Conservation (phyloP, 495 filamentous ascomycete species). For the Penicillium cataractarum region DNA sequence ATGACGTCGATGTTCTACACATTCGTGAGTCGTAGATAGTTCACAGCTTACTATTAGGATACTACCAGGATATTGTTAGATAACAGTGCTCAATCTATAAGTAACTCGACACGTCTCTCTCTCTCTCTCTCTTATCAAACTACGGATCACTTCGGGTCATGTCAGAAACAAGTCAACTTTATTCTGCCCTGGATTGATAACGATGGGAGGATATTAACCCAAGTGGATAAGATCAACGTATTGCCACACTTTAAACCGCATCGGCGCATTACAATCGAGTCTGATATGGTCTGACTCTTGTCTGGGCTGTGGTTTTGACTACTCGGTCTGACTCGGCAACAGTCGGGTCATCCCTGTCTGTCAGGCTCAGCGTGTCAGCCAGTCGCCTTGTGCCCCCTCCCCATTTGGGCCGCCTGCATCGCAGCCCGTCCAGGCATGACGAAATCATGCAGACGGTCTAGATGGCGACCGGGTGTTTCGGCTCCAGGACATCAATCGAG, state of each 20-base stretch:
- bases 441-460: slow-evolving; percentile 12
- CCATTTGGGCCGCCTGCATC: slow-evolving; percentile 20
- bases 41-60: too few relatives aligned
- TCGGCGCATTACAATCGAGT: not conserved
- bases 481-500: not conserved
- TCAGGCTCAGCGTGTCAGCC: not conserved
- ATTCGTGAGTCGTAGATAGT: too few relatives aligned
- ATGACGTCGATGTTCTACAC: not conserved
- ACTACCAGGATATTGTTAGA: not conserved
- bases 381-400: not conserved
- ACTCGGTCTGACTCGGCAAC: not conserved
- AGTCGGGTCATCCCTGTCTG: not conserved
- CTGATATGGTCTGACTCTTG: not conserved
- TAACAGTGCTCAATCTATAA: not conserved
- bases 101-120: not conserved
- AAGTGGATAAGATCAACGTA: not conserved
- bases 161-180: not conserved
- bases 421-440: slow-evolving; percentile 16
- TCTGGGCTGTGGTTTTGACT: too few relatives aligned
- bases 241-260: slow-evolving; percentile 19
- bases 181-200: not conserved
- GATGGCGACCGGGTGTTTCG: slow-evolving; percentile 2
- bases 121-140: not conserved
- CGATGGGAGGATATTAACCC: not conserved
- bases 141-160: not conserved